Percentiles rank a stretch among this genome's conserved stretches.
Conservation (phyloP, 441 rosid genomes). For the Gossypium aridum region DNA sequence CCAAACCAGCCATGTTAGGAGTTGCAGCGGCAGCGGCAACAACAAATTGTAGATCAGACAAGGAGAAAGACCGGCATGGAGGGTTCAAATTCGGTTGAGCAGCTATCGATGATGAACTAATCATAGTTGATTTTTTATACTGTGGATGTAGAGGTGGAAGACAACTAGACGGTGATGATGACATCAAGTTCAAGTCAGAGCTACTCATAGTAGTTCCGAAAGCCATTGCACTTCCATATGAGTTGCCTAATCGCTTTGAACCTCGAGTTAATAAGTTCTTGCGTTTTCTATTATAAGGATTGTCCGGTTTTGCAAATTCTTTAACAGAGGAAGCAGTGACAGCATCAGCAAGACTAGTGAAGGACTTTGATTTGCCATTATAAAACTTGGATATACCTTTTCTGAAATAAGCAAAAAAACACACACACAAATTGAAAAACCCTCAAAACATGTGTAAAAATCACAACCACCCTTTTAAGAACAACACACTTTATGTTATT, state of each 20-base stretch:
- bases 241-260: background rate
- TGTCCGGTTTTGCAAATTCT: conserved; percentile 39
- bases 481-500: background rate
- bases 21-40: conserved; percentile 13
- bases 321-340: conserved; percentile 22
- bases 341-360: conserved; percentile 39
- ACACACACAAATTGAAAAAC: background rate
- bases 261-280: conserved; percentile 25
- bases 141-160: conserved; percentile 32
- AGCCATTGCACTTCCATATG: conserved; percentile 1
- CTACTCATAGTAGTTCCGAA: background rate
- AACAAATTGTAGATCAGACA: conserved; percentile 29
- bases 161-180: conserved; percentile 9
- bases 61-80: conserved; percentile 32
- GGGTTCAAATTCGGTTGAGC: conserved; percentile 6
- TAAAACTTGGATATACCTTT: conserved; percentile 46
- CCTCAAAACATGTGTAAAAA: background rate
- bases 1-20: conserved; percentile 9
- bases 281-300: conserved; percentile 25
- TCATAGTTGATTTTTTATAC: conserved; percentile 5
- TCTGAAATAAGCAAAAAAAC: conserved; percentile 20
- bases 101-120: background rate
- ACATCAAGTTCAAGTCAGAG: background rate
- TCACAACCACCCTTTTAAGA: background rate
- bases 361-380: conserved; percentile 43